Evolutionary conservation across 768 basidiomycete species (phyloP), one percentile per base, ranked within the genome.

Genomic region (Phallus indusiatus): DNA sequence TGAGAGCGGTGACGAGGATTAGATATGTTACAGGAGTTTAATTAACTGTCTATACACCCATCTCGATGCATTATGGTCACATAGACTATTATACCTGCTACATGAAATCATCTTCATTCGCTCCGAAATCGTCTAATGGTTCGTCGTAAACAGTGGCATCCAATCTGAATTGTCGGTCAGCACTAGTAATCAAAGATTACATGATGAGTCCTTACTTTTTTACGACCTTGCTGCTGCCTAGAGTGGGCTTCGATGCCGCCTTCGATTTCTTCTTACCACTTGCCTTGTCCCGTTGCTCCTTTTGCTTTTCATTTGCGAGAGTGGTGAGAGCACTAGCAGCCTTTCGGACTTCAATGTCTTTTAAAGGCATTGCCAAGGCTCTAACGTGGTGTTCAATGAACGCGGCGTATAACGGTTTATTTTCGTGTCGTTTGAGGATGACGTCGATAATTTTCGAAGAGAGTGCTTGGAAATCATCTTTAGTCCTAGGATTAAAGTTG

Each of bases 231-330:
- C 79, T 75, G 17, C 84, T 80, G 1, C 90, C 93, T 36, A 96
- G 72, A 5, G 71, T 80, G 21, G 94, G 94, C 69, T 90, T 96
- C 17, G 76, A 70, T 0, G 79, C 71, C 7, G 77, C 72, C 73
- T 89, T 88, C 49, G 78, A 73, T 75, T 94, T 94, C 77, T 93
- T 95, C 81, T 94, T 96, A 33, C 92, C 91, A 61, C 82, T 85
- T 1, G 83, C 78, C 70, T 88, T 90, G 36, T 94, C 91, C 63
- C 86, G 80, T 65, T 87, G 84, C 68, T 91, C 91, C 73, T 84
- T 90, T 74, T 94, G 90, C 75, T 98, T 99, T 75, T 94, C 92
- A 67, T 95, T 97, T 53, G 93, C 88, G 6, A 98, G 77, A 2
- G 89, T 86, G 16, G 90, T 91, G 56, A 99, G 74, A 3, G 77